A percentile compares a stretch with the other conserved stretches of the same genome.
Evolutionary conservation across 805 yeast species (phyloP).

Genomic region (Candida argentea): DNA sequence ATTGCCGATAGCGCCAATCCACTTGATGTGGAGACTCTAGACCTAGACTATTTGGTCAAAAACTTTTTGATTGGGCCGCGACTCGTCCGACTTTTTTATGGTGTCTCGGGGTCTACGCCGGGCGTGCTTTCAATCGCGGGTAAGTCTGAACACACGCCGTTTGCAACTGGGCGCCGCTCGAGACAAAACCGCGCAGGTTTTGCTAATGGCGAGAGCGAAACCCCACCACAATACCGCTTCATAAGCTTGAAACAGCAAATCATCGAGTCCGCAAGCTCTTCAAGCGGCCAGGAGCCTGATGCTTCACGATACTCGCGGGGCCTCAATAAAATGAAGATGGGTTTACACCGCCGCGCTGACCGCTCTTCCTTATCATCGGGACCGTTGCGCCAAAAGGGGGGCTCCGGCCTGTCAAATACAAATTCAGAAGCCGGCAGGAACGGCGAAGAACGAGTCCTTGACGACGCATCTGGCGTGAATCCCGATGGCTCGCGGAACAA

Average conservation of each 20-base stretch:
- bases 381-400: too few species aligned
- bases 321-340: constrained; percentile 23
- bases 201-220: constrained; percentile 1
- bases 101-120: constrained; percentile 4
- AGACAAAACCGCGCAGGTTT: constrained; percentile 2
- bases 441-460: neutral
- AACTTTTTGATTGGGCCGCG: constrained; percentile 24
- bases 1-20: constrained; percentile 23
- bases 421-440: too few species aligned
- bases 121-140: neutral
- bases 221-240: constrained; percentile 14
- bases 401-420: neutral
- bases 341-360: constrained; percentile 16
- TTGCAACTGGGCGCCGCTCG: constrained; percentile 2
- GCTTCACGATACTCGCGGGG: constrained; percentile 22
- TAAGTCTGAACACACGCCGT: constrained; percentile 2
- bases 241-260: constrained; percentile 26
- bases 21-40: constrained; percentile 30
- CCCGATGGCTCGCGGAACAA: neutral
- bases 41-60: constrained; percentile 24
- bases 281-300: constrained; percentile 7
- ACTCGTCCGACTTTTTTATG: constrained; percentile 23
- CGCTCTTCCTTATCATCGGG: neutral
- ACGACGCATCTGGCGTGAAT: neutral
- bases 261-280: constrained; percentile 6